Base-by-base conservation (phyloP, 2,329 filamentous ascomycete genomes). In the Colletotrichum euphorbiae region DNA sequence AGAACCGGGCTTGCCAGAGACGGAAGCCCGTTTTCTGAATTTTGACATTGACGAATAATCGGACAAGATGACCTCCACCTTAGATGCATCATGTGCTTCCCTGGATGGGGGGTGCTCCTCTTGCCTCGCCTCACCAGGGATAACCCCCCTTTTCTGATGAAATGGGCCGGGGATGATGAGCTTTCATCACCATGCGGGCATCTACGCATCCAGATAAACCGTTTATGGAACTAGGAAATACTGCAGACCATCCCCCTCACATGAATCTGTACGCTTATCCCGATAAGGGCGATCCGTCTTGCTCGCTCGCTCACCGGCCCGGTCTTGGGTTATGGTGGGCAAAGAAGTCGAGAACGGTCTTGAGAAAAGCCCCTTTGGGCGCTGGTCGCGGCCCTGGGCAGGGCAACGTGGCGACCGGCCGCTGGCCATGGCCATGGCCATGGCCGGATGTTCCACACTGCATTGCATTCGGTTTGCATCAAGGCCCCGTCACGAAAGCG, bases 231-330 rank as follows among this genome's bases (percentile, higher is more conserved):
- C 11, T 48, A 55, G 43, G 70, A 69, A 72, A 70, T 69, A 71
- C 67, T 72, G 71, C 75, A 73, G 72, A 52, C 36, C 61, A 63
- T 61, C 62, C 63, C 64, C 71, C 70, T 71, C 72, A 71, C 64
- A 71, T 70, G 70, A 69, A 72, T 50, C 33, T 36, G n/a, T 46
- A 33, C 51, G 51, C 66, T 57, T 67, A 46, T 45, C 66, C 62
- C 8, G 24, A 56, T 36, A 19, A 40, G 38, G 57, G 33, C 15
- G 19, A 56, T 28, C 38, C 62, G 19, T 52, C 43, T 45, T 15
- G 17, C 43, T 68, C 31, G 33, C 51, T 54, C 51, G 33, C 31
- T 64, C 60, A 28, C 65, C 66, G 45, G 33, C 24, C 15, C 24
- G 17, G 56, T 31, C 51, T 52, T 61, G 40, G 67, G 59, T 54